These are phyloP conservation scores for Albatrellus sp. DNA, from an alignment of 1,284 basidiomycete species.

Conservation along the genomic window DNA sequence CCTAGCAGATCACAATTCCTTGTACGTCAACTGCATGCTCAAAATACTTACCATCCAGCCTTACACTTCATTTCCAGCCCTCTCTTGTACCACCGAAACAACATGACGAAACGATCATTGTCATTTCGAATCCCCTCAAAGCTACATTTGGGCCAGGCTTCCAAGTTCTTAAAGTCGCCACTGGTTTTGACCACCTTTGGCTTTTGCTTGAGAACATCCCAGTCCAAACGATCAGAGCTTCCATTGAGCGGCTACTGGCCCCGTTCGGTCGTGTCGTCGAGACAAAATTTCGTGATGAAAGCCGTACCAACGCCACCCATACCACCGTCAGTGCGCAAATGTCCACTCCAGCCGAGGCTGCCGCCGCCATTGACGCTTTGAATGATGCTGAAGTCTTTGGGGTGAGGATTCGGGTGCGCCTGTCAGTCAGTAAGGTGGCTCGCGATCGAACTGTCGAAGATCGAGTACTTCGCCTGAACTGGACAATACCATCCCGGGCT, in stretches of 20 bases:
- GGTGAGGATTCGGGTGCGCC: slow-evolving; percentile 24
- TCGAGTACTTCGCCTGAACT: slow-evolving; percentile 33
- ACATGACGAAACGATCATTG: slow-evolving; percentile 9
- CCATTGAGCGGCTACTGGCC: slow-evolving; percentile 12
- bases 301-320: slow-evolving; percentile 11
- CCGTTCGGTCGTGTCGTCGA: slow-evolving; percentile 34
- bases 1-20: neutral
- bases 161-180: slow-evolving; percentile 22
- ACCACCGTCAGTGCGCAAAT: slow-evolving; percentile 32
- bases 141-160: slow-evolving; percentile 28
- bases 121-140: slow-evolving; percentile 17
- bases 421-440: slow-evolving; percentile 24
- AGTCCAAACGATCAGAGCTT: slow-evolving; percentile 2
- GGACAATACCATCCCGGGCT: slow-evolving; percentile 29
- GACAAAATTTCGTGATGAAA: slow-evolving; percentile 20
- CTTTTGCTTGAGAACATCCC: slow-evolving; percentile 24
- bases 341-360: slow-evolving; percentile 30
- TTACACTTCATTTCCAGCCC: neutral
- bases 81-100: neutral
- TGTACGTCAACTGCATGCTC: neutral
- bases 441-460: slow-evolving; percentile 29
- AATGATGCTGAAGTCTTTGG: slow-evolving; percentile 30
- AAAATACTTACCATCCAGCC: neutral
- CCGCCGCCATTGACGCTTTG: slow-evolving; percentile 32
- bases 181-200: slow-evolving; percentile 31